These are phyloP conservation scores for Diphasiastrum complanatum DNA, from an alignment of 83 land plant species.

Conservation along the genomic window DNA sequence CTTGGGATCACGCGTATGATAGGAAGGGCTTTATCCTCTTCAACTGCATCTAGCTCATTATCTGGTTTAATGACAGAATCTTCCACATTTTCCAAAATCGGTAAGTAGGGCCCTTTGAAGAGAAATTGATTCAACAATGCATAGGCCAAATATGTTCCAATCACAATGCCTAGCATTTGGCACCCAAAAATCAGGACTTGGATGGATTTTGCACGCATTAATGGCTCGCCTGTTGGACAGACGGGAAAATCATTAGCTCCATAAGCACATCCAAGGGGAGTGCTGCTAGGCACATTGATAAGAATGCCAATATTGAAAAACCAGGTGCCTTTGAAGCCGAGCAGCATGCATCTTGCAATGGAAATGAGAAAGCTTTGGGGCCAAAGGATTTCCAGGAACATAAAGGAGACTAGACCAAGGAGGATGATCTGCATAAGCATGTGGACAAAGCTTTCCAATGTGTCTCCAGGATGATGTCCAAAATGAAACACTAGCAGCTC, in stretches of 20 bases:
- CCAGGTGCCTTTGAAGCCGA: constrained; percentile 27
- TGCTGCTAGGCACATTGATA: constrained; percentile 1
- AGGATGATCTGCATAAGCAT: constrained; percentile 28
- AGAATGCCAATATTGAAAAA: constrained; percentile 25
- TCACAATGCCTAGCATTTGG: constrained; percentile 10
- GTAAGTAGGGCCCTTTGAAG: too few relatives aligned
- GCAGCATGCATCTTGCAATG: constrained; percentile 22
- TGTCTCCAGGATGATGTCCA: constrained; percentile 24
- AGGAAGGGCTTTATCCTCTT: too few relatives aligned
- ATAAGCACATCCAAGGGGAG: constrained; percentile 13
- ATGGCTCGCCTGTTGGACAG: neutral
- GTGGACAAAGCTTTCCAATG: constrained; percentile 29
- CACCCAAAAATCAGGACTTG: constrained; percentile 22
- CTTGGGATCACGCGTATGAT: too few relatives aligned
- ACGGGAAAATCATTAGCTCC: constrained; percentile 9
- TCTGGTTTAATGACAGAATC: too few relatives aligned
- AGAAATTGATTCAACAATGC: too few relatives aligned
- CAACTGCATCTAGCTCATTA: too few relatives aligned
- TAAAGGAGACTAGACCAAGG: constrained; percentile 7
- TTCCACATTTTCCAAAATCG: too few relatives aligned
- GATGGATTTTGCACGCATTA: constrained; percentile 23
- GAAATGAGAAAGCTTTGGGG: constrained; percentile 19
- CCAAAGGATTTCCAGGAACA: constrained; percentile 18
- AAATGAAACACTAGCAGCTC: constrained; percentile 34
- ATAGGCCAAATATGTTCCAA: constrained; percentile 9